Conservation (phyloP, 768 basidiomycete genomes). For the Hygrocybe punicea region DNA sequence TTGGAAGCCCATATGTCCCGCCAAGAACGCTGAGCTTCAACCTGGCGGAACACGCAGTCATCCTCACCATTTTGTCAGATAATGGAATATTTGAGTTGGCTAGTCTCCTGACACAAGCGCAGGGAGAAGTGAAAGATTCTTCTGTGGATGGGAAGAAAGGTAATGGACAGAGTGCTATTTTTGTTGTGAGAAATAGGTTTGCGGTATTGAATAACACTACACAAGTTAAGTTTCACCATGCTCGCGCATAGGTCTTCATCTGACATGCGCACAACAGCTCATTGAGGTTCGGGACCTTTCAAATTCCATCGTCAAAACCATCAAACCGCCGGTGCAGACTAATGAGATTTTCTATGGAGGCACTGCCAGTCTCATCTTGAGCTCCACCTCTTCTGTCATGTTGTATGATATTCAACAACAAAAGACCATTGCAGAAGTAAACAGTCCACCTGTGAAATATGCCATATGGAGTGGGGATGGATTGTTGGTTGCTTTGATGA, state of each 20-base stretch:
- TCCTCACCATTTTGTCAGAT: conserved; percentile 89
- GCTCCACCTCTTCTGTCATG: conserved; percentile 80
- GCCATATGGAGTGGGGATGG: conserved; percentile 92
- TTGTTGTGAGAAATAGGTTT: conserved; percentile 94
- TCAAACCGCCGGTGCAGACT: conserved; percentile 92
- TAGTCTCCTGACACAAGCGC: conserved; percentile 65
- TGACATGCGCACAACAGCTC: conserved; percentile 45
- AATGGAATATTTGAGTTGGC: conserved; percentile 93
- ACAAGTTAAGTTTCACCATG: conserved; percentile 52
- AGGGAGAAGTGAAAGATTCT: conserved; percentile 86
- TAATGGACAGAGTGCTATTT: conserved; percentile 83
- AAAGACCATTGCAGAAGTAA: conserved; percentile 87
- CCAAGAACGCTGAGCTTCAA: conserved; percentile 95
- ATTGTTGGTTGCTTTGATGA: conserved; percentile 87
- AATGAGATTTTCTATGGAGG: conserved; percentile 99
- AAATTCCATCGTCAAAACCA: conserved; percentile 89
- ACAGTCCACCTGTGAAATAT: conserved; percentile 95
- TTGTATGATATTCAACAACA: conserved; percentile 98
- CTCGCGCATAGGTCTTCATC: neutral
- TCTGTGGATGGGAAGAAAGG: conserved; percentile 91
- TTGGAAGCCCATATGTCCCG: conserved; percentile 92
- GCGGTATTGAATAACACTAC: conserved; percentile 86
- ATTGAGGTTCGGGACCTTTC: conserved; percentile 95
- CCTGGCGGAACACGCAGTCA: conserved; percentile 90
- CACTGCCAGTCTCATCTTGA: conserved; percentile 88